Evolutionary conservation across 2,329 filamentous ascomycete genomes (phyloP).

Genomic region (Penicillium sclerotiorum): DNA sequence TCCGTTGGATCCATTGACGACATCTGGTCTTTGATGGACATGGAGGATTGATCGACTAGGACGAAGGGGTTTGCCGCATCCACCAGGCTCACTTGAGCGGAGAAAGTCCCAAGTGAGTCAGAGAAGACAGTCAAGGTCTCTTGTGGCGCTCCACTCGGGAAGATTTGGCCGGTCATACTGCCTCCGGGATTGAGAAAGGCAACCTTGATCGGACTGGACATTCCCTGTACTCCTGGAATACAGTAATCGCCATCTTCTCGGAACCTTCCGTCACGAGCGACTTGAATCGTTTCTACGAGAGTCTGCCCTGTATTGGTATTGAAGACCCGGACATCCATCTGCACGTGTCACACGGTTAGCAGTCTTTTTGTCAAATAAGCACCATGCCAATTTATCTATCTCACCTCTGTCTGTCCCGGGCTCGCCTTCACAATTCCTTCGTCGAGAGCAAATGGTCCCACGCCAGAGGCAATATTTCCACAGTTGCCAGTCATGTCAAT

Average conservation of each 20-base stretch:
- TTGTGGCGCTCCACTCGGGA: slow-evolving; percentile 58
- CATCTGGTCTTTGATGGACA: slow-evolving; percentile 36
- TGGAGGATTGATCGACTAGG: slow-evolving; percentile 57
- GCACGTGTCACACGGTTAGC: no score
- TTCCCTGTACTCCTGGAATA: slow-evolving; percentile 64
- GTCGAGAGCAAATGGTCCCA: slow-evolving; percentile 66
- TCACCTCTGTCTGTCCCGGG: slow-evolving; percentile 26
- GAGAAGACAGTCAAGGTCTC: slow-evolving; percentile 27
- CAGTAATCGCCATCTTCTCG: slow-evolving; percentile 53
- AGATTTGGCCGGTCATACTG: slow-evolving; percentile 61
- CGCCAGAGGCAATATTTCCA: slow-evolving; percentile 67
- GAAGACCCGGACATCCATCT: slow-evolving; percentile 59
- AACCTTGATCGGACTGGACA: slow-evolving; percentile 57
- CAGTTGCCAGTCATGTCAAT: slow-evolving; percentile 70
- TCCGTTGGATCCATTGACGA: background rate
- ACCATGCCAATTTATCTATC: no score
- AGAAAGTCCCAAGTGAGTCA: slow-evolving; percentile 49
- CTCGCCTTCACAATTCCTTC: slow-evolving; percentile 47
- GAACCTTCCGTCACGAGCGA: slow-evolving; percentile 50
- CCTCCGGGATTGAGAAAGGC: slow-evolving; percentile 63
- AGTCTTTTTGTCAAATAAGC: no score
- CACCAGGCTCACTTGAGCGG: slow-evolving; percentile 53
- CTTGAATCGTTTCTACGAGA: slow-evolving; percentile 58
- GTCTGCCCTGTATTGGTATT: slow-evolving; percentile 70
- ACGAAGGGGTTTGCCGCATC: slow-evolving; percentile 65